Evolutionary conservation across 2,329 filamentous ascomycete genomes (phyloP).

Genomic region (Colletotrichum costaricense): DNA sequence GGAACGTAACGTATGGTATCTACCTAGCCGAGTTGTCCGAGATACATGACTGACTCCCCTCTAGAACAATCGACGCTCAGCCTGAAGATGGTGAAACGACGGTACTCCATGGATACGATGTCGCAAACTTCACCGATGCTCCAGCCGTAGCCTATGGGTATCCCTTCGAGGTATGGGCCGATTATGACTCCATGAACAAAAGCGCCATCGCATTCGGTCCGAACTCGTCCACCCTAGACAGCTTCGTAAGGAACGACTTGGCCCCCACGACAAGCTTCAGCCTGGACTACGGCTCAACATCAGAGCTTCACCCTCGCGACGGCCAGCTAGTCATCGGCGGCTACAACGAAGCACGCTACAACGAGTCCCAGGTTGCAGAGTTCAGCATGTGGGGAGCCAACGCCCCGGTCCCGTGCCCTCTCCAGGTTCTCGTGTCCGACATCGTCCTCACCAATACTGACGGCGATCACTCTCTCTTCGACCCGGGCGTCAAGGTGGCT

Average conservation of each 20-base stretch:
- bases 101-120: conserved; percentile 32
- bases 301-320: conserved; percentile 31
- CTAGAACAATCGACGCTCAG: conserved; percentile 19
- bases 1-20: conserved; percentile 31
- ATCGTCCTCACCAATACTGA: conserved; percentile 34
- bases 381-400: conserved; percentile 34
- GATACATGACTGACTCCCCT: neutral
- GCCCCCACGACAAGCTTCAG: conserved; percentile 29
- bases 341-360: conserved; percentile 33
- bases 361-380: conserved; percentile 16
- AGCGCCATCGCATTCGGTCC: conserved; percentile 35
- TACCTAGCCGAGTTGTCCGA: accelerated
- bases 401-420: conserved; percentile 27
- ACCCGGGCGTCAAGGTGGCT: conserved; percentile 24
- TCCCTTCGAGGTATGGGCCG: conserved; percentile 37
- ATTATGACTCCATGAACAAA: conserved; percentile 34
- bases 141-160: conserved; percentile 30
- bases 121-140: conserved; percentile 34
- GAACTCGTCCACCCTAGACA: conserved; percentile 33
- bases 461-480: conserved; percentile 35
- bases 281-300: conserved; percentile 35
- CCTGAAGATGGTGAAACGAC: conserved; percentile 23
- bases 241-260: conserved; percentile 22
- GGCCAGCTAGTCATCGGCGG: conserved; percentile 36
- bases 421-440: conserved; percentile 36